Percentiles rank a stretch among this genome's conserved stretches.
These are phyloP conservation scores for Trametes cubensis DNA, from an alignment of 768 basidiomycete genomes.

Conservation along the genomic window DNA sequence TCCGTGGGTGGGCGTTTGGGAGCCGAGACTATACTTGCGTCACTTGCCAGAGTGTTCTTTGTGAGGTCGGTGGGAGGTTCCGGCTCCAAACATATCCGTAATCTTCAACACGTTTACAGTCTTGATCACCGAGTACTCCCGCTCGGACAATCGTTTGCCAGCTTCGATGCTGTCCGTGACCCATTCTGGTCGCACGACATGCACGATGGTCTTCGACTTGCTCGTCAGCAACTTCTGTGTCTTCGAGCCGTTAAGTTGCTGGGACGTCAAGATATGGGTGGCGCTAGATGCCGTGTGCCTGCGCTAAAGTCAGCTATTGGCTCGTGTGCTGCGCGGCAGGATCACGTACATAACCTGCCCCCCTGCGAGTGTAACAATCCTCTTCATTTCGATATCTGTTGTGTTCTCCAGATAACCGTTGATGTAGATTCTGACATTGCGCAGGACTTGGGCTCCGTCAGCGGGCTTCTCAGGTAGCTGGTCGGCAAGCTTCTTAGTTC, in stretches of 20 bases:
- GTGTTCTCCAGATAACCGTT: conserved; percentile 70
- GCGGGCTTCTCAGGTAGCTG: conserved; percentile 28
- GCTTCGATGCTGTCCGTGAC: conserved; percentile 64
- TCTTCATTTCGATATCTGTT: conserved; percentile 81
- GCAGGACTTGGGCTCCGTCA: conserved; percentile 27
- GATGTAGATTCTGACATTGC: conserved; percentile 63
- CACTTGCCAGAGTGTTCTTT: not conserved
- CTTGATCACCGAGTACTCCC: conserved; percentile 55
- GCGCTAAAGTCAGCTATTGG: not conserved
- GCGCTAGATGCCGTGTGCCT: conserved; percentile 62
- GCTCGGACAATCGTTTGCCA: conserved; percentile 64
- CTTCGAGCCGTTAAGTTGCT: conserved; percentile 70
- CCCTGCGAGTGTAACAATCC: conserved; percentile 64
- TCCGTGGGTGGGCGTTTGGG: not conserved
- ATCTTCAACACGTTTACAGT: conserved; percentile 41
- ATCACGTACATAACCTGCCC: conserved; percentile 60
- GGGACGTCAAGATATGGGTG: conserved; percentile 81
- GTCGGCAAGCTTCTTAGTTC: conserved; percentile 32
- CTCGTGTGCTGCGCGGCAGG: conserved; percentile 13
- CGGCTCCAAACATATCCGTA: conserved; percentile 40
- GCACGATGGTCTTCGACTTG: conserved; percentile 49
- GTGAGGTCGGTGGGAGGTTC: conserved; percentile 6
- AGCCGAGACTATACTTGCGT: not conserved
- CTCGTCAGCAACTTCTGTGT: conserved; percentile 62
- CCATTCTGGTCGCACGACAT: conserved; percentile 80